A percentile compares a stretch with the other conserved stretches of the same genome.
These are phyloP conservation scores for Brettanomyces naardenensis DNA, from an alignment of 805 yeast species.

Conservation along the genomic window DNA sequence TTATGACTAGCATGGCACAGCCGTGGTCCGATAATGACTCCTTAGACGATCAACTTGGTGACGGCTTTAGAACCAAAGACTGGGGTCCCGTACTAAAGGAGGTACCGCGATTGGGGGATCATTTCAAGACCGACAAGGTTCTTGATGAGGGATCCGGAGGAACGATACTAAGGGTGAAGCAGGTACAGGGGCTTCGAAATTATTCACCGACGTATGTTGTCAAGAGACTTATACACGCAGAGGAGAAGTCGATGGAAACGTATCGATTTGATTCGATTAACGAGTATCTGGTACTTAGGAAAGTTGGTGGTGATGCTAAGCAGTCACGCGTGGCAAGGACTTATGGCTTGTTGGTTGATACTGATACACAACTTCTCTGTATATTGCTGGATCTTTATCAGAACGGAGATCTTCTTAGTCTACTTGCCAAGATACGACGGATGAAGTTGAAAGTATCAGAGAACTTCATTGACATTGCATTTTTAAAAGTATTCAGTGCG, in stretches of 20 bases:
- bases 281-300: constrained; percentile 20
- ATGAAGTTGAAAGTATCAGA: constrained; percentile 24
- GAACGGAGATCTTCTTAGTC: constrained; percentile 40
- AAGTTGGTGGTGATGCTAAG: constrained; percentile 2
- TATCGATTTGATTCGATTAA: constrained; percentile 17
- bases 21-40: background rate
- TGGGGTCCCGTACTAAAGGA: background rate
- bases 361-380: constrained; percentile 14
- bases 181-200: constrained; percentile 2
- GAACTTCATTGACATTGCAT: constrained; percentile 36
- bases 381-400: constrained; percentile 35
- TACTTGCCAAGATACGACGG: constrained; percentile 32
- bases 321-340: background rate
- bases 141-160: constrained; percentile 28
- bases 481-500: constrained; percentile 45
- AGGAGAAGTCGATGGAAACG: background rate
- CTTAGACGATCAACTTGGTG: background rate
- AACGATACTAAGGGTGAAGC: constrained; percentile 15
- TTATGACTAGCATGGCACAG: no score
- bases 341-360: background rate
- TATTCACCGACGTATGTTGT: constrained; percentile 8
- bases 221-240: constrained; percentile 6
- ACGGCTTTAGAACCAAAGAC: background rate
- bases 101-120: constrained; percentile 8
- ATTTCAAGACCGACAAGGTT: constrained; percentile 9